phyloP scores from a whole-genome alignment of 331 rosid species.

The Malus hybrid region DNA sequence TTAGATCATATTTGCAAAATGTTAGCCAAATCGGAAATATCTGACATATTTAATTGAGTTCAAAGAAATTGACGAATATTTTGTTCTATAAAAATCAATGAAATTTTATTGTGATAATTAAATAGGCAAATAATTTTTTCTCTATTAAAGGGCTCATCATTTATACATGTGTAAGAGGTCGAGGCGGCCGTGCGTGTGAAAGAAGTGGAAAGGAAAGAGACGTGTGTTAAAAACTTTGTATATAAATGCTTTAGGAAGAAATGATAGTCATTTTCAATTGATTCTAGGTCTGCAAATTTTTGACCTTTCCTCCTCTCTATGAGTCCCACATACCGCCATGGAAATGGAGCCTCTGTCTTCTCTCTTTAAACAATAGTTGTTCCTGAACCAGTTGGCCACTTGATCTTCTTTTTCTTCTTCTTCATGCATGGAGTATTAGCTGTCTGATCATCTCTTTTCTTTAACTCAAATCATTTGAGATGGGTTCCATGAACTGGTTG shows the following conservation, averaged over 20 bases:
- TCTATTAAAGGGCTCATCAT: no score
- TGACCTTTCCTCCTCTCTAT: conserved; percentile 34
- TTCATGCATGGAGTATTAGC: neutral
- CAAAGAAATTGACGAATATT: no score
- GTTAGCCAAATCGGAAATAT: no score
- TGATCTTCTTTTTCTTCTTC: neutral
- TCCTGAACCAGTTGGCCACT: neutral
- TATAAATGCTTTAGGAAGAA: conserved; percentile 1
- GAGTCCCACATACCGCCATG: neutral
- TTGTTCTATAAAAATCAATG: no score
- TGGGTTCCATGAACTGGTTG: conserved; percentile 59
- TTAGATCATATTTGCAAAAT: no score
- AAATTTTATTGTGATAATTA: no score
- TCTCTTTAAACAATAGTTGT: neutral
- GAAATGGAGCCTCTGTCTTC: neutral
- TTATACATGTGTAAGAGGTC: neutral
- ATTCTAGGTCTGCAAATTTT: conserved; percentile 9
- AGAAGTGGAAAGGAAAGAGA: conserved; percentile 1
- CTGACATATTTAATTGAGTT: no score
- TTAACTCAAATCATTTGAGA: neutral
- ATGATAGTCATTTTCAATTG: conserved; percentile 16
- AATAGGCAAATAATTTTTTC: no score
- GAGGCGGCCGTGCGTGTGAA: conserved; percentile 26
- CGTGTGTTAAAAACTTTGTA: no score
- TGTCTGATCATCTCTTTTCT: neutral